phyloP scores from a whole-genome alignment of 441 rosid genomes.

The Arabidopsis lyrata region DNA sequence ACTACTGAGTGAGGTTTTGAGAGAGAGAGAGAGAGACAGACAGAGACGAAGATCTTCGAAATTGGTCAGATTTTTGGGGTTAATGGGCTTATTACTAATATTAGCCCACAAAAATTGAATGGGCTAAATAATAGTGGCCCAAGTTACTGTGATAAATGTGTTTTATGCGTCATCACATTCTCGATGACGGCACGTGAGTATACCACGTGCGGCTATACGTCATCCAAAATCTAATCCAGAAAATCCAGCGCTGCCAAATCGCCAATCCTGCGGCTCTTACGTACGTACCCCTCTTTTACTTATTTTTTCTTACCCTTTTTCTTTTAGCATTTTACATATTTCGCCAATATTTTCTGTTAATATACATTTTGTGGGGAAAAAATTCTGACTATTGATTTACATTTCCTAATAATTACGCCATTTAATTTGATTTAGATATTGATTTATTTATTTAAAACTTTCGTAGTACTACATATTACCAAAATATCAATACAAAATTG shows the following conservation, averaged over 20 bases:
- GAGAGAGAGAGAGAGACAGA: background rate
- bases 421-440: background rate
- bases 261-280: background rate
- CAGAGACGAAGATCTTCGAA: background rate
- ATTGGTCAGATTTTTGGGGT: background rate
- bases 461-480: background rate
- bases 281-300: background rate
- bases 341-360: background rate
- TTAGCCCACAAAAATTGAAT: background rate
- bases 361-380: background rate
- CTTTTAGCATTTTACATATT: background rate
- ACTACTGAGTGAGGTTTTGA: background rate
- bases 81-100: conserved; percentile 15
- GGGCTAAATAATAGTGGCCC: background rate
- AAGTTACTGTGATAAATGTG: background rate
- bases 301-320: background rate
- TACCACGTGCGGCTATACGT: conserved; percentile 35
- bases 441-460: background rate
- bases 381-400: too few species aligned
- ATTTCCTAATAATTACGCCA: too few species aligned
- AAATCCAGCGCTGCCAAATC: conserved; percentile 37
- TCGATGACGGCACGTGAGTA: conserved; percentile 19
- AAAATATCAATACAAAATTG: background rate
- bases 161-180: background rate
- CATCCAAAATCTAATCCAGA: conserved; percentile 48